Conservation (phyloP, 2,329 filamentous ascomycete species). For the Harringtonia aguacate region DNA sequence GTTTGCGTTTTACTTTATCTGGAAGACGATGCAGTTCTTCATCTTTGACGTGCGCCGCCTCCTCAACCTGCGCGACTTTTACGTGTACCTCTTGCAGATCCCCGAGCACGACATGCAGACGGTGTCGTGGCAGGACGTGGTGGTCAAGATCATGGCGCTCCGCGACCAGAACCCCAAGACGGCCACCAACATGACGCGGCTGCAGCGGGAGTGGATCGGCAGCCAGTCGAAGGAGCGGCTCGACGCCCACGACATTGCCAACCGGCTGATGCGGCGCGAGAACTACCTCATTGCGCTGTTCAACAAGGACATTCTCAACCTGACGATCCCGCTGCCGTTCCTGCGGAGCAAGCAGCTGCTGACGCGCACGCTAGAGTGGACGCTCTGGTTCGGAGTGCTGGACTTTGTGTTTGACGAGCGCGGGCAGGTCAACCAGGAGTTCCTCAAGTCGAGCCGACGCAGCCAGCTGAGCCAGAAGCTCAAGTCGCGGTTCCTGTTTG, state of each 20-base stretch:
- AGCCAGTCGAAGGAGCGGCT: slow-evolving; percentile 88
- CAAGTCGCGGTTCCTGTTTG: slow-evolving; percentile 67
- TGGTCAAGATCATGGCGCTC: slow-evolving; percentile 72
- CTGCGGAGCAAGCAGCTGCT: slow-evolving; percentile 70
- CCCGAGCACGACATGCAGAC: slow-evolving; percentile 81
- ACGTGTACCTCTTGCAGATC: slow-evolving; percentile 69
- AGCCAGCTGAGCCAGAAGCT: slow-evolving; percentile 68
- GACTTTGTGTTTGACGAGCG: slow-evolving; percentile 89
- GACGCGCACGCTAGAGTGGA: slow-evolving; percentile 86
- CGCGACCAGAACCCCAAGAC: slow-evolving; percentile 83
- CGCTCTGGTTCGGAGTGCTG: slow-evolving; percentile 77
- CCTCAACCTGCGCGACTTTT: slow-evolving; percentile 74
- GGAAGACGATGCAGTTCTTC: slow-evolving; percentile 64
- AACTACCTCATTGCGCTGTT: slow-evolving; percentile 96
- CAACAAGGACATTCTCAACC: slow-evolving; percentile 89
- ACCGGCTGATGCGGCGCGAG: slow-evolving; percentile 88
- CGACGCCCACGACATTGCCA: slow-evolving; percentile 94
- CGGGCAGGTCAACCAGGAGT: slow-evolving; percentile 77
- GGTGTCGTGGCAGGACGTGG: slow-evolving; percentile 86
- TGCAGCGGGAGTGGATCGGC: slow-evolving; percentile 50
- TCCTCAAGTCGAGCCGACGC: slow-evolving; percentile 74
- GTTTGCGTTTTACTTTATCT: slow-evolving; percentile 77
- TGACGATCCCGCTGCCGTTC: slow-evolving; percentile 79
- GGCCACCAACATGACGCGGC: slow-evolving; percentile 40
- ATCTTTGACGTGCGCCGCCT: slow-evolving; percentile 60